Evolutionary conservation across 2,329 filamentous ascomycete species (phyloP), one percentile per base, ranked within the genome.

Genomic region (Ampelomyces quisqualis): DNA sequence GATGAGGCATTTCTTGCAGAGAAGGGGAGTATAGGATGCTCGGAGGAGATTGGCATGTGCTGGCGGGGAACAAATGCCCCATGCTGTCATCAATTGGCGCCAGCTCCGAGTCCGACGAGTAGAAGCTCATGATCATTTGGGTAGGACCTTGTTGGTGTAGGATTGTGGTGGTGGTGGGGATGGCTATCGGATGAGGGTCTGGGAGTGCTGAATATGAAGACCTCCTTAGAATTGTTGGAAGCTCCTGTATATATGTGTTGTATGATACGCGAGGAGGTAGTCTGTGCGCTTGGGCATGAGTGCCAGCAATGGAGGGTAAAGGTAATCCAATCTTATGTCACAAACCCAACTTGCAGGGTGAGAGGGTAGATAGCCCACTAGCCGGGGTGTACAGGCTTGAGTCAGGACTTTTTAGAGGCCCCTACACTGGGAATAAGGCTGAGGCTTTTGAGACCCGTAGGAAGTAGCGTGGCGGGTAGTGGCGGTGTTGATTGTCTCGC

Each of bases 11-110:
- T n/a, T 63, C 57, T 22, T 65, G 63, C 23, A 67, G 52, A 21
- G 64, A 58, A 41, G 63, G 59, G 34, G 65, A 67, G 45, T 68
- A 68, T 52, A 68, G 61, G 49, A 67, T 65, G 52, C 53, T 63
- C 3, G 64, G 66, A 33, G 65, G 59, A 22, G 67, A 67, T 51
- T 65, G 63, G 40, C 64, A 66, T 44, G 57, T 54, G 49, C 57
- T 65, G 28, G 63, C 59, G 36, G 65, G 64, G 42, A 66, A 69
- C 18, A 68, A 53, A 36, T 66, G 57, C 27, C 55, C 55, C 49
- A 65, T 57, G 41, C 44, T 49, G 22, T 65, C 64, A 37, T 65
- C 62, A 30, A 41, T 32, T 13, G 62, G 60, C 38, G 48, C 64
- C 54, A 69, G 58, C 31, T 68, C 65, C 43, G 64, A 61, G 30